These are phyloP conservation scores for Vanrija sp. DNA, from an alignment of 1,284 basidiomycete species.

Conservation along the genomic window DNA sequence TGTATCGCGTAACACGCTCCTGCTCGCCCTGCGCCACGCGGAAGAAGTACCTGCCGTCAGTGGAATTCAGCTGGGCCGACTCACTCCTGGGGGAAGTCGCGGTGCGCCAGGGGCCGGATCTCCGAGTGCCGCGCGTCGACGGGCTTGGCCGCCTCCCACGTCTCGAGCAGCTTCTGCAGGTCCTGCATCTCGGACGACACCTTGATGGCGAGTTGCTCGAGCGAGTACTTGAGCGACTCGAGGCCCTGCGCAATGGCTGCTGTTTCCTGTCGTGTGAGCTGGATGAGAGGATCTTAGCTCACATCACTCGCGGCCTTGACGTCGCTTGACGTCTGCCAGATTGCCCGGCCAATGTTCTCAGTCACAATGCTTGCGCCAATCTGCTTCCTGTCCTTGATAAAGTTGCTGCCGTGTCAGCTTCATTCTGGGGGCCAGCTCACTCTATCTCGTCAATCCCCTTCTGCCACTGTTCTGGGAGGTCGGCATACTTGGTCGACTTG, in stretches of 20 bases:
- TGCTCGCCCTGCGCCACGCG: constrained; percentile 29
- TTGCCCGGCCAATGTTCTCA: constrained; percentile 34
- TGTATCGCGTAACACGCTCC: constrained; percentile 38
- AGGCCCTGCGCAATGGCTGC: constrained; percentile 34
- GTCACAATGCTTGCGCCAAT: constrained; percentile 28
- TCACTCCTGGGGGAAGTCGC: constrained; percentile 42
- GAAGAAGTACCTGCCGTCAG: constrained; percentile 28
- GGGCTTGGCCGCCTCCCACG: constrained; percentile 37
- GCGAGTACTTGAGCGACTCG: constrained; percentile 22
- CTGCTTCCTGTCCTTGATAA: constrained; percentile 38
- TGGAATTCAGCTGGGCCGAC: constrained; percentile 2
- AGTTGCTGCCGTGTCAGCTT: constrained; percentile 15
- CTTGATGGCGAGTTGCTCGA: constrained; percentile 27
- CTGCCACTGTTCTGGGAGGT: constrained; percentile 36
- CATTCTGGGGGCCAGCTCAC: constrained; percentile 16
- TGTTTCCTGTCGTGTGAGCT: constrained; percentile 25
- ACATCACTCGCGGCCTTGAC: constrained; percentile 39
- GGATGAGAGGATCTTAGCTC: not conserved
- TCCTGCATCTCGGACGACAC: constrained; percentile 33
- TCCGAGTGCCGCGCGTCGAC: constrained; percentile 32
- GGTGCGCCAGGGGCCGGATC: constrained; percentile 31
- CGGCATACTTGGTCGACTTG: constrained; percentile 41
- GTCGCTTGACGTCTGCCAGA: constrained; percentile 38
- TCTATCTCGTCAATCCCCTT: constrained; percentile 41
- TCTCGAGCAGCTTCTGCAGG: constrained; percentile 36